phyloP scores from a whole-genome alignment of 768 basidiomycete genomes.

The Phylloporus sp. region DNA sequence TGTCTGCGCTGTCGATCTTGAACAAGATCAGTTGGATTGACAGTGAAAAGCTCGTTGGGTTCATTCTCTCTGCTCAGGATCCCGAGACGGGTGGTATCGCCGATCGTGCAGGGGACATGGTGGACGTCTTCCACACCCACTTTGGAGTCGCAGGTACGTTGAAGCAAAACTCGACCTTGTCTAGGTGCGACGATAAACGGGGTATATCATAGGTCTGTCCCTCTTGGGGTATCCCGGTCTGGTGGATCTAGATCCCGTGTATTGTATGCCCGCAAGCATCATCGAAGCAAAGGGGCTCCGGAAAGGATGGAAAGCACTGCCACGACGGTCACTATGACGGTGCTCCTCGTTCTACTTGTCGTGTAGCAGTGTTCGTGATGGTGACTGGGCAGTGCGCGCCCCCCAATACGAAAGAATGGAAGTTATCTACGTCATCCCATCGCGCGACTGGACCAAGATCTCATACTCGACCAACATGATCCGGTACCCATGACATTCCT shows the following conservation, averaged over 20 bases:
- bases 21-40: conserved; percentile 86
- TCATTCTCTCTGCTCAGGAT: conserved; percentile 91
- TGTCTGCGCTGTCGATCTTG: conserved; percentile 83
- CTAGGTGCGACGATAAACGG: background rate
- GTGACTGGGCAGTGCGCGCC: conserved; percentile 9
- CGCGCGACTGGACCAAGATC: background rate
- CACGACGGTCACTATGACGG: conserved; percentile 22
- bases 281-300: conserved; percentile 66
- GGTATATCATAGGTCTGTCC: conserved; percentile 57
- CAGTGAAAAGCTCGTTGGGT: conserved; percentile 63
- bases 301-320: conserved; percentile 40
- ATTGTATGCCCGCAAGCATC: conserved; percentile 85
- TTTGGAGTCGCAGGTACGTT: conserved; percentile 82
- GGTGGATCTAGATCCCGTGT: conserved; percentile 86
- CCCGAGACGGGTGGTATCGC: conserved; percentile 88
- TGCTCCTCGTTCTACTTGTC: background rate
- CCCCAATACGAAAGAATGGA: conserved; percentile 14
- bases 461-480: conserved; percentile 3
- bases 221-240: conserved; percentile 83
- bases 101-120: conserved; percentile 89
- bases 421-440: conserved; percentile 5
- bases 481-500: conserved; percentile 6
- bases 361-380: conserved; percentile 1
- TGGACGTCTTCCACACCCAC: conserved; percentile 94
- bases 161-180: background rate